phyloP scores from a whole-genome alignment of 306 rosid genomes.

The Prunus kanzakura region DNA sequence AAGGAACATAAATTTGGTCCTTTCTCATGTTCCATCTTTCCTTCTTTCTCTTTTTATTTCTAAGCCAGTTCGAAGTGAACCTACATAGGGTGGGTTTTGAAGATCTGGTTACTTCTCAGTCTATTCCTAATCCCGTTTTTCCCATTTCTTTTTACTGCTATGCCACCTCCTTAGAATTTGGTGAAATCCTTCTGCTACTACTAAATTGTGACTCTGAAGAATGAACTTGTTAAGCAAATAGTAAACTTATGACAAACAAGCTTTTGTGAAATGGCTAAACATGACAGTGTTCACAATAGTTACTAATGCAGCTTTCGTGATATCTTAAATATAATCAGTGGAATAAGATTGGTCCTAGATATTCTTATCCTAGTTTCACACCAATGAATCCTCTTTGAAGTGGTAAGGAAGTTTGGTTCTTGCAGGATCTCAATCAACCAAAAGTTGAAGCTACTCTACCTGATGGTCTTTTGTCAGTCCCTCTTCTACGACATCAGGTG shows the following conservation, averaged over 20 bases:
- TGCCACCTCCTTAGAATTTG: background rate
- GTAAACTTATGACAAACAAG: too few relatives aligned
- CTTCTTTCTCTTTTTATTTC: too few relatives aligned
- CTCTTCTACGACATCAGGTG: constrained; percentile 96
- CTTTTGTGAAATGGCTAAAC: too few relatives aligned
- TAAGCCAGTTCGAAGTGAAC: background rate
- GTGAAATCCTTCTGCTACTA: too few relatives aligned
- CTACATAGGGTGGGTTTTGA: background rate
- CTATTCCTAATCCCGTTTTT: background rate
- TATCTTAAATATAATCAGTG: background rate
- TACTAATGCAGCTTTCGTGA: background rate
- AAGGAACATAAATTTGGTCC: background rate
- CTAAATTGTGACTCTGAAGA: too few relatives aligned
- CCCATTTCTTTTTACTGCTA: background rate
- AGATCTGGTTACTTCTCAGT: background rate
- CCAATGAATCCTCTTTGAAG: background rate
- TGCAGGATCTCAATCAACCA: constrained; percentile 86
- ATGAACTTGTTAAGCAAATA: too few relatives aligned
- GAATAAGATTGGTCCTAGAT: background rate
- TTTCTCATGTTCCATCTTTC: background rate
- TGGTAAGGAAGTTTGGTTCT: constrained; percentile 33
- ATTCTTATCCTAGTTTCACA: background rate
- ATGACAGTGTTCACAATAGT: too few relatives aligned
- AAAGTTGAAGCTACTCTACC: constrained; percentile 64
- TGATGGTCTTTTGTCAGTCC: constrained; percentile 77